These are phyloP conservation scores for Boletus coccyginus DNA, from an alignment of 768 basidiomycete species.

Conservation along the genomic window DNA sequence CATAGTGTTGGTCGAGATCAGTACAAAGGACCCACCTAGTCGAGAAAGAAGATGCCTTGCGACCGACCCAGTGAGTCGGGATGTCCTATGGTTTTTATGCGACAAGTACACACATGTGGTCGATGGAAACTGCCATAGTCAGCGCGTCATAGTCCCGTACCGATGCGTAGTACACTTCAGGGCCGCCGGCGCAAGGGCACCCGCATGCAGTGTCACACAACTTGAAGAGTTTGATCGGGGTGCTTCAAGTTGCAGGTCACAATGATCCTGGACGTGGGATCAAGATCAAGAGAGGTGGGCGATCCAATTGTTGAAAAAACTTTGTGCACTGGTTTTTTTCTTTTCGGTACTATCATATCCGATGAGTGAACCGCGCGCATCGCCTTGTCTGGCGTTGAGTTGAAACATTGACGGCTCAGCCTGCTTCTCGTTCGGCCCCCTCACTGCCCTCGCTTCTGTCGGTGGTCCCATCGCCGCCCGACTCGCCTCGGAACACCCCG, in stretches of 20 bases:
- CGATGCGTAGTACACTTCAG: not conserved
- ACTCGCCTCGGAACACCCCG: slow-evolving; percentile 63
- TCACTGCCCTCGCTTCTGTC: slow-evolving; percentile 60
- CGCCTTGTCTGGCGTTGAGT: too few relatives aligned
- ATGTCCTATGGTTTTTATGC: too few relatives aligned
- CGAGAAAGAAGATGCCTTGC: too few relatives aligned
- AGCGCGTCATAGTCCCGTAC: too few relatives aligned
- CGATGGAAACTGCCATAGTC: too few relatives aligned
- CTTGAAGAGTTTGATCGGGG: not conserved
- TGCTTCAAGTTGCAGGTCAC: not conserved
- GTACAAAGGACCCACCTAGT: too few relatives aligned
- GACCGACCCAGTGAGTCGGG: too few relatives aligned
- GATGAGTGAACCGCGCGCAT: too few relatives aligned
- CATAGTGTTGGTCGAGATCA: too few relatives aligned
- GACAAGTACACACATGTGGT: too few relatives aligned
- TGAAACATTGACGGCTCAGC: slow-evolving; percentile 55
- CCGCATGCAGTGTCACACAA: not conserved
- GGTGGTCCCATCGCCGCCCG: slow-evolving; percentile 82
- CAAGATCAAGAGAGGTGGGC: too few relatives aligned
- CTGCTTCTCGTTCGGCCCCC: slow-evolving; percentile 44
- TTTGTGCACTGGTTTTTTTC: not conserved
- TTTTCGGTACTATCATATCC: not conserved
- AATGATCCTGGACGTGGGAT: not conserved
- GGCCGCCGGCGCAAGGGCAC: not conserved
- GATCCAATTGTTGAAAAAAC: too few relatives aligned